phyloP scores from a whole-genome alignment of 1,284 basidiomycete species.

The Peniophora sp. region DNA sequence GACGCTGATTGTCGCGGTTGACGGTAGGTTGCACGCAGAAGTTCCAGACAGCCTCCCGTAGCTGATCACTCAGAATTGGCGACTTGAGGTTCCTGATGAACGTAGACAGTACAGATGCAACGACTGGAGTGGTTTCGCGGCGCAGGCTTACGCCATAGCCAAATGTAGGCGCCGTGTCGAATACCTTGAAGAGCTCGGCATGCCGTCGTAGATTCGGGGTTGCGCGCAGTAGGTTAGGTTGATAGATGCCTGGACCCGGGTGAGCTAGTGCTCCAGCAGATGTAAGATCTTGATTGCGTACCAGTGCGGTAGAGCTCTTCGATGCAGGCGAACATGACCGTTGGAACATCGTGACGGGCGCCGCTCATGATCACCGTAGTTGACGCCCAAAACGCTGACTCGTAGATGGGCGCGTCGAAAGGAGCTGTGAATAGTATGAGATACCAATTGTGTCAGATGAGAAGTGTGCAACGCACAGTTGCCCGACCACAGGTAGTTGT shows the following conservation, averaged over 20 bases:
- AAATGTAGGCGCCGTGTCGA: constrained; percentile 22
- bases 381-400: constrained; percentile 38
- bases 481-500: neutral
- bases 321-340: constrained; percentile 45
- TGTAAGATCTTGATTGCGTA: constrained; percentile 13
- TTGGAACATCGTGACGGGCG: constrained; percentile 45
- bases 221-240: constrained; percentile 38
- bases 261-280: neutral
- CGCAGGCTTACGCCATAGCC: constrained; percentile 24
- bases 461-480: constrained; percentile 2
- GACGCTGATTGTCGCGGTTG: constrained; percentile 22
- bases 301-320: constrained; percentile 56
- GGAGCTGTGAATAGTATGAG: constrained; percentile 24
- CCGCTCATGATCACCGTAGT: constrained; percentile 38
- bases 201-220: constrained; percentile 25
- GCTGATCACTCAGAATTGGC: constrained; percentile 35
- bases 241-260: constrained; percentile 30
- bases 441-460: neutral
- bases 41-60: constrained; percentile 41
- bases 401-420: constrained; percentile 39
- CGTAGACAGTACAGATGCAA: constrained; percentile 51
- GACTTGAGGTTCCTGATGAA: constrained; percentile 51
- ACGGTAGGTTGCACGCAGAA: constrained; percentile 42
- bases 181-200: constrained; percentile 26
- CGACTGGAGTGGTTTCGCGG: constrained; percentile 46